Evolutionary conservation across 257 asterid genomes (phyloP), one percentile per base, ranked within the genome.

Genomic region (Gardenia jasminoides): DNA sequence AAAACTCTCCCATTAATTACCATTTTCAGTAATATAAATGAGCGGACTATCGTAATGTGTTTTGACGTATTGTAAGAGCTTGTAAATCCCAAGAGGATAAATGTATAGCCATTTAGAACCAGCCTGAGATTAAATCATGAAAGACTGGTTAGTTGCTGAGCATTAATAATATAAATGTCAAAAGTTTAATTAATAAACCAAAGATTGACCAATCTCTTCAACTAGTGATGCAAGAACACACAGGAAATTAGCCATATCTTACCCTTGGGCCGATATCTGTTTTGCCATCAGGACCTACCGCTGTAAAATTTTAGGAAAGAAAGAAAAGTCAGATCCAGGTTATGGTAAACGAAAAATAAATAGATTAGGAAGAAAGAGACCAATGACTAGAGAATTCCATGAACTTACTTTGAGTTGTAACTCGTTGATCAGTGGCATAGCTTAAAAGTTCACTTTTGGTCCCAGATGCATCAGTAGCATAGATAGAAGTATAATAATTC

Each of bases 11-110:
- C 11, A 13, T 10, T 30, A 0, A 0, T 26, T 83, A 86, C 87
- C 87, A 66, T 86, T 86, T 67, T 81, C 86, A 2, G 87, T 83
- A 12, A 86, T 81, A 70, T 76, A 86, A 70, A 83, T 79, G 31
- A 76, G 3, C 4, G 87, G 87, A 74, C 79, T 70, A 36, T 81
- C 61, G 41, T 83, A 86, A 8, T 17, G 70, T 0, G 54, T 3
- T 52, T 83, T 44, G 1, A 76, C 28, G 68, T 79, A 52, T 0
- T 26, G 4, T 9, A 86, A 39, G 48, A 86, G 82, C 56, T 70
- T 44, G 65, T 62, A 47, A 20, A 86, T 76, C 54, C 89, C 87
- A 0, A 30, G 0, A 10, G 89, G 87, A 26, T 79, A 83, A 46
- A 81, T 56, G 15, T n/a, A 79, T 36, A 83, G 19, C 89, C 87